Evolutionary conservation across 2,329 filamentous ascomycete genomes (phyloP).

Genomic region (Fusarium tuaranense): DNA sequence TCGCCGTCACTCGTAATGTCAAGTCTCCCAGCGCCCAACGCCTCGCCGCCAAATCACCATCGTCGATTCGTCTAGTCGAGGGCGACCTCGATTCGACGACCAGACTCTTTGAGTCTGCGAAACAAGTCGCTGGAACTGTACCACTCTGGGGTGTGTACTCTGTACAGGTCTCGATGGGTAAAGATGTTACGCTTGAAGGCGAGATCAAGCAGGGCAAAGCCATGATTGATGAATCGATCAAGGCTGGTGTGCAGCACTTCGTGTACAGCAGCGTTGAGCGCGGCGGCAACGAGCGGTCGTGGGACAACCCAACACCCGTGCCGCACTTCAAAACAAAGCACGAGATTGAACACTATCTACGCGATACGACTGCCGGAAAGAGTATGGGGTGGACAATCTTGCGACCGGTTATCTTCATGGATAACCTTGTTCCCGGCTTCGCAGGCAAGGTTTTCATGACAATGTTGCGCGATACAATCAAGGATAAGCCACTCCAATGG

Average conservation of each 20-base stretch:
- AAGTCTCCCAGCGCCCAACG: slow-evolving; percentile 15
- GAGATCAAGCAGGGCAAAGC: slow-evolving; percentile 30
- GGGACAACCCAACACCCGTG: slow-evolving; percentile 36
- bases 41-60: slow-evolving; percentile 12
- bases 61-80: slow-evolving; percentile 14
- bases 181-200: slow-evolving; percentile 14
- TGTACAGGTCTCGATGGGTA: slow-evolving; percentile 31
- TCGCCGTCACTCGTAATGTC: slow-evolving; percentile 24
- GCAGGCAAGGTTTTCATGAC: slow-evolving; percentile 48
- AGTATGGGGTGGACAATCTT: slow-evolving; percentile 54
- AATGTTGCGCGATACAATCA: slow-evolving; percentile 45
- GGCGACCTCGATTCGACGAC: slow-evolving; percentile 19
- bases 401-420: slow-evolving; percentile 55
- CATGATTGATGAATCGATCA: slow-evolving; percentile 24
- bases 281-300: slow-evolving; percentile 41
- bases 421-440: slow-evolving; percentile 50
- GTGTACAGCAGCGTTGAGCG: slow-evolving; percentile 44
- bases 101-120: slow-evolving; percentile 23
- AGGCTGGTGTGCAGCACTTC: slow-evolving; percentile 43
- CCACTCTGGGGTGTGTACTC: slow-evolving; percentile 31
- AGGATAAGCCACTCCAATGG: slow-evolving; percentile 40
- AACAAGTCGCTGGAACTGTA: slow-evolving; percentile 17
- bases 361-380: slow-evolving; percentile 16
- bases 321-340: slow-evolving; percentile 38
- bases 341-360: slow-evolving; percentile 27